Evolutionary conservation across 352 stramenopile genomes (phyloP).

Genomic region (Phytophthora ohioensis): DNA sequence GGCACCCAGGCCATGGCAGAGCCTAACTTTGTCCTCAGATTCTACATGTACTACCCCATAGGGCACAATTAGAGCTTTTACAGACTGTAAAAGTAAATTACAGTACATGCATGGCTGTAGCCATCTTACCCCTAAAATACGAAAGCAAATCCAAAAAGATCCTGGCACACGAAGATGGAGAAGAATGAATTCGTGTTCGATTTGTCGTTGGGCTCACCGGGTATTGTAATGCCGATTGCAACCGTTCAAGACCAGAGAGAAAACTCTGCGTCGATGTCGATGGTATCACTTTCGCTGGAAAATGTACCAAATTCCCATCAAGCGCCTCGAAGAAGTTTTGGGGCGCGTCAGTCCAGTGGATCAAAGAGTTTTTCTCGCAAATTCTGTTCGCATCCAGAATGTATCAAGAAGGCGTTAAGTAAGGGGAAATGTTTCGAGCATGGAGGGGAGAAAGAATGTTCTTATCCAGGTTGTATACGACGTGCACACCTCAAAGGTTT

Average conservation of each 20-base stretch:
- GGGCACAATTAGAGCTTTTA: too few relatives aligned
- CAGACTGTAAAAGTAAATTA: too few relatives aligned
- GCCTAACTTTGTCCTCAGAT: too few relatives aligned
- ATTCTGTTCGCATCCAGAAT: neutral
- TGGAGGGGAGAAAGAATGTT: neutral
- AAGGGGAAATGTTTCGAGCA: neutral
- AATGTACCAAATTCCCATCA: neutral
- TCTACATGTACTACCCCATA: too few relatives aligned
- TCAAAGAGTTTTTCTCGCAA: neutral
- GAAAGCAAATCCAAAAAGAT: too few relatives aligned
- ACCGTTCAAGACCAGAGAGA: neutral
- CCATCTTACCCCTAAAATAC: too few relatives aligned
- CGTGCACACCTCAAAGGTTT: neutral
- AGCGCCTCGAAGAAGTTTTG: neutral
- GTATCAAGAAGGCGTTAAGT: neutral
- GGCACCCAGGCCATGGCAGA: too few relatives aligned
- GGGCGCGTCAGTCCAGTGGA: too few relatives aligned
- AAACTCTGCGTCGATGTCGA: neutral
- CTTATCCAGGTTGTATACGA: neutral
- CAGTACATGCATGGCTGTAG: too few relatives aligned
- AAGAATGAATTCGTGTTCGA: conserved; percentile 4
- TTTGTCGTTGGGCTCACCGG: neutral
- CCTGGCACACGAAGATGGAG: conserved; percentile 1
- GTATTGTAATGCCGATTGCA: neutral
- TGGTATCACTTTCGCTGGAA: neutral